Evolutionary conservation across 2,329 filamentous ascomycete genomes (phyloP).

Genomic region (Xylaria sp.): DNA sequence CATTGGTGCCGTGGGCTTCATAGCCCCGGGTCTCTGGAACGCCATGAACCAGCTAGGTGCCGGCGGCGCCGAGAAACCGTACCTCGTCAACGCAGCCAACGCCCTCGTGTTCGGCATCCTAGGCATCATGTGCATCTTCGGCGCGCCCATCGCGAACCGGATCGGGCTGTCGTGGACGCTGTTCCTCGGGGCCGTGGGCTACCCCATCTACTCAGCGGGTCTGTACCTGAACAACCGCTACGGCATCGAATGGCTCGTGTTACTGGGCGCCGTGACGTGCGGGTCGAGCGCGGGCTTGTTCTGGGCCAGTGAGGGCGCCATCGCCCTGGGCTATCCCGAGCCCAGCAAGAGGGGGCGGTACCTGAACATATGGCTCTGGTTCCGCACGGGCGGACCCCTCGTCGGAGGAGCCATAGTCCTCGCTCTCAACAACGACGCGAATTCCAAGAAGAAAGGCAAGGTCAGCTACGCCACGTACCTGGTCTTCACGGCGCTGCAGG

Average conservation of each 20-base stretch:
- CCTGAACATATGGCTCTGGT: constrained; percentile 75
- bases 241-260: constrained; percentile 71
- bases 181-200: constrained; percentile 51
- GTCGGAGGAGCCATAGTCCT: constrained; percentile 79
- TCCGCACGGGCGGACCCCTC: constrained; percentile 65
- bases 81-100: constrained; percentile 56
- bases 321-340: constrained; percentile 78
- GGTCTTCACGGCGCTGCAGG: constrained; percentile 77
- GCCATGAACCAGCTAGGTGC: constrained; percentile 66
- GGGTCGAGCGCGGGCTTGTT: constrained; percentile 78
- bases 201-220: constrained; percentile 52
- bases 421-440: constrained; percentile 69
- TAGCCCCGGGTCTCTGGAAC: constrained; percentile 65
- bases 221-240: constrained; percentile 58
- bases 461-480: constrained; percentile 76
- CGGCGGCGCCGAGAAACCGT: constrained; percentile 63
- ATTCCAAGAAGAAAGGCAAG: constrained; percentile 61
- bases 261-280: constrained; percentile 75
- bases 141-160: constrained; percentile 51
- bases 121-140: constrained; percentile 51
- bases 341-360: constrained; percentile 73
- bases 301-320: constrained; percentile 80
- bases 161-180: constrained; percentile 51
- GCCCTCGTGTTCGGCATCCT: constrained; percentile 53
- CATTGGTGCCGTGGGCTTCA: constrained; percentile 64